Conservation (phyloP, 2,329 filamentous ascomycete genomes). For the Colletotrichum endophyticum region DNA sequence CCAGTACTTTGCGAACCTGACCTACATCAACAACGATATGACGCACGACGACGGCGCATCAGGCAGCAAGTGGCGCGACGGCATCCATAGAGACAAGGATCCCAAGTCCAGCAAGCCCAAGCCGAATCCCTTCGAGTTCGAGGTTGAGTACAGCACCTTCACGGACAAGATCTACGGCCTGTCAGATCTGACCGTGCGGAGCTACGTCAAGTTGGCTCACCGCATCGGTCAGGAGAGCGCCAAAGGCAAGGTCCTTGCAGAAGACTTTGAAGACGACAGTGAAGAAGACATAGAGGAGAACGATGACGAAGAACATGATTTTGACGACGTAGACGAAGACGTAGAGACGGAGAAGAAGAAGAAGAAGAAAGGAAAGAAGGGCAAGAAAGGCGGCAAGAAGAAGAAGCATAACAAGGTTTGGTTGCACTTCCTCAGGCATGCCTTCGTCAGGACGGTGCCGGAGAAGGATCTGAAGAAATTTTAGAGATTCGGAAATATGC, state of each 20-base stretch:
- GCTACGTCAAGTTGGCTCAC: constrained; percentile 79
- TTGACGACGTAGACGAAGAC: constrained; percentile 30
- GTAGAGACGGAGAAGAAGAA: constrained; percentile 45
- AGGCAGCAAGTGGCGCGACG: constrained; percentile 62
- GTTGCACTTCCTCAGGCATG: constrained; percentile 77
- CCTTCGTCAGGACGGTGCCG: constrained; percentile 78
- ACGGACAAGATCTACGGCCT: constrained; percentile 77
- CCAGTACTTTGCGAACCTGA: constrained; percentile 96
- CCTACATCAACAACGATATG: constrained; percentile 80
- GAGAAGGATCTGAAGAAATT: constrained; percentile 66
- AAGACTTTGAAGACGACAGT: constrained; percentile 30
- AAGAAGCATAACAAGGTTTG: constrained; percentile 71
- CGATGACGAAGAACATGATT: constrained; percentile 25
- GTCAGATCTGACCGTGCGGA: constrained; percentile 83
- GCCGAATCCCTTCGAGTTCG: constrained; percentile 71
- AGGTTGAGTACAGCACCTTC: constrained; percentile 87
- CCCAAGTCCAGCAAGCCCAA: constrained; percentile 57
- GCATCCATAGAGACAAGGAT: constrained; percentile 66
- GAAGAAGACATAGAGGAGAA: constrained; percentile 27
- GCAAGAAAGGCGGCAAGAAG: constrained; percentile 57
- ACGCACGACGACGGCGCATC: constrained; percentile 34
- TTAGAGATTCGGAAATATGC: neutral
- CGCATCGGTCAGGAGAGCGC: constrained; percentile 66
- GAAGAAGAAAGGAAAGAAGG: constrained; percentile 45
- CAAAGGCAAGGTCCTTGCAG: constrained; percentile 23